phyloP scores from a whole-genome alignment of 2,329 filamentous ascomycete genomes.

The Fusarium buxicola region DNA sequence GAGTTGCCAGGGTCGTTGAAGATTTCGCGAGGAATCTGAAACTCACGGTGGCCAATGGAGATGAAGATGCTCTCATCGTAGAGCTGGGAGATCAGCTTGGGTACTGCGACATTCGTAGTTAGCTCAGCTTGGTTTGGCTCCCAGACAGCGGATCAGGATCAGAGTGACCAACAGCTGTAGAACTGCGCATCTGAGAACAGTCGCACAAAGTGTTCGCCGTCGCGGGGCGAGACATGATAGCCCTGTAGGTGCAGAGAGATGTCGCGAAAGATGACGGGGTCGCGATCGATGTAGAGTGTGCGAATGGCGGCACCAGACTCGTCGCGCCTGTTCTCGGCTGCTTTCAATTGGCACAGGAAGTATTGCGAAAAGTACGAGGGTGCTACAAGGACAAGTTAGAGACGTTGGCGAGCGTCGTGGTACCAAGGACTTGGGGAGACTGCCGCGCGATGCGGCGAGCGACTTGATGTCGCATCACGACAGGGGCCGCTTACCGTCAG shows the following conservation, averaged over 20 bases:
- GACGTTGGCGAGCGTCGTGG: slow-evolving; percentile 20
- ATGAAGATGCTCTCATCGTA: slow-evolving; percentile 94
- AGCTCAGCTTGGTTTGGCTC: not conserved
- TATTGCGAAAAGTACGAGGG: slow-evolving; percentile 97
- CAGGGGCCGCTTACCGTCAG: slow-evolving; percentile 67
- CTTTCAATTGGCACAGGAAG: slow-evolving; percentile 83
- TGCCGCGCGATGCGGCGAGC: not conserved
- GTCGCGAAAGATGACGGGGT: slow-evolving; percentile 88
- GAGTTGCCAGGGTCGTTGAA: slow-evolving; percentile 88
- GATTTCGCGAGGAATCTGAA: slow-evolving; percentile 89
- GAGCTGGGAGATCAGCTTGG: slow-evolving; percentile 88
- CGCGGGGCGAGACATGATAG: slow-evolving; percentile 84
- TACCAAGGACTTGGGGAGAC: not conserved
- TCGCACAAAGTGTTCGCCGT: slow-evolving; percentile 89
- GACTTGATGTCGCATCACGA: slow-evolving; percentile 6
- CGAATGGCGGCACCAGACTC: slow-evolving; percentile 66
- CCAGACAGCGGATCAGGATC: not conserved
- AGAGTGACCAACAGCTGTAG: slow-evolving; percentile 75
- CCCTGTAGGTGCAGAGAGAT: slow-evolving; percentile 93
- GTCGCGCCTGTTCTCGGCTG: slow-evolving; percentile 69
- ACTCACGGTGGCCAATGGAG: slow-evolving; percentile 86
- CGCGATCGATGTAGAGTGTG: slow-evolving; percentile 94
- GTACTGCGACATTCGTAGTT: slow-evolving; percentile 65
- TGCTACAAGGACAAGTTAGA: slow-evolving; percentile 61
- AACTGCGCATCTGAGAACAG: slow-evolving; percentile 96